These are phyloP conservation scores for Pachysandra terminalis DNA, from an alignment of 164 flowering plant species.

Conservation along the genomic window DNA sequence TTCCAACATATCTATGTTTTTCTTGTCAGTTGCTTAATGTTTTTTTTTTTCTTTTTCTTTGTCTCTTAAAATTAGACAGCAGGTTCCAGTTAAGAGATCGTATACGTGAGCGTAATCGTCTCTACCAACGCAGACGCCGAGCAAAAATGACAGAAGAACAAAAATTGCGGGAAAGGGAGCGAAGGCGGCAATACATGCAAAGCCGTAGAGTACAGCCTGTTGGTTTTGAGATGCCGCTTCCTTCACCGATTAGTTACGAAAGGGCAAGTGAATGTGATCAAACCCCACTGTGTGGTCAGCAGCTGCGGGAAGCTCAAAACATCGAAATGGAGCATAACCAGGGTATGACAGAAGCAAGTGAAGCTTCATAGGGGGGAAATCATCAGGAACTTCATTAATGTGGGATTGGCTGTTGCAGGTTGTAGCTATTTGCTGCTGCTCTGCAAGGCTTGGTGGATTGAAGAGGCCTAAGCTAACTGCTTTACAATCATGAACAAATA, in stretches of 20 bases:
- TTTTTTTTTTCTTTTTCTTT: not conserved
- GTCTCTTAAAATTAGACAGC: constrained; percentile 12
- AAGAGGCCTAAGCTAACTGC: no score
- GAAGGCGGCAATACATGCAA: constrained; percentile 29
- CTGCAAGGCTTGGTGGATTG: no score
- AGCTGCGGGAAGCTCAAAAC: constrained; percentile 14
- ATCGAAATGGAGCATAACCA: constrained; percentile 19
- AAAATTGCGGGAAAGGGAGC: constrained; percentile 25
- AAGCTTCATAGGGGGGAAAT: constrained; percentile 14
- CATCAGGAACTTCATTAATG: not conserved
- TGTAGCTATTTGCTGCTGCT: no score
- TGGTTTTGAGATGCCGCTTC: constrained; percentile 14
- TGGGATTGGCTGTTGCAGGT: not conserved
- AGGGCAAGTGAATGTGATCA: constrained; percentile 17
- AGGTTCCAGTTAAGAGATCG: constrained; percentile 17
- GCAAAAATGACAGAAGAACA: constrained; percentile 31
- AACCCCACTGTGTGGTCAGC: constrained; percentile 19
- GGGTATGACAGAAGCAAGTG: constrained; percentile 19
- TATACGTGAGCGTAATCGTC: constrained; percentile 24
- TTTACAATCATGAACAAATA: no score
- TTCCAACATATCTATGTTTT: no score
- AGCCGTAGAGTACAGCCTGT: constrained; percentile 25
- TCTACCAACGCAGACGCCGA: constrained; percentile 25
- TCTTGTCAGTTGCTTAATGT: no score
- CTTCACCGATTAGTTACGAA: constrained; percentile 13